Percentiles rank a stretch among this genome's conserved stretches.
phyloP scores from a whole-genome alignment of 2,329 filamentous ascomycete species.

The Akanthomyces uredinophilus region DNA sequence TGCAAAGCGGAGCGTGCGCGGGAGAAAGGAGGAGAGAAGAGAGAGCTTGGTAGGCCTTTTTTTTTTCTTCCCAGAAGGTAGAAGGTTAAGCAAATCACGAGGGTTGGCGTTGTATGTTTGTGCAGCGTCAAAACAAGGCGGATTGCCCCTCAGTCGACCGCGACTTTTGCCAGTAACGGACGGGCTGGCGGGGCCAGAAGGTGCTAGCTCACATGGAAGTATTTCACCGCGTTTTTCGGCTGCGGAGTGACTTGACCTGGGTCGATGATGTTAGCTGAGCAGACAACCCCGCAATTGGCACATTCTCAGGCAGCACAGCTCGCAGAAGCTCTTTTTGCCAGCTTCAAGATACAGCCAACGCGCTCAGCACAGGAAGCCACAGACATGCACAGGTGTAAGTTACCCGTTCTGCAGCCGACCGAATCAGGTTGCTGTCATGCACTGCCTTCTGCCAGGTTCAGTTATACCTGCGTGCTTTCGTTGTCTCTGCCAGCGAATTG shows the following conservation, averaged over 20 bases:
- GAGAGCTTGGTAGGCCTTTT: not conserved
- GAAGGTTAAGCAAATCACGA: slow-evolving; percentile 8
- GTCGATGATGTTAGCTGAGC: not conserved
- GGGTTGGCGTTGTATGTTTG: slow-evolving; percentile 11
- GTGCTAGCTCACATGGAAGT: not conserved
- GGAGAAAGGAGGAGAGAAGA: slow-evolving; percentile 1
- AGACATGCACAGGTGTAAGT: not conserved
- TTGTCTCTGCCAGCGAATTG: not conserved
- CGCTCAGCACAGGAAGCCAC: not conserved
- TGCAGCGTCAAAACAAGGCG: slow-evolving; percentile 7
- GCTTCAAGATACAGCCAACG: not conserved
- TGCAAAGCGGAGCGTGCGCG: slow-evolving; percentile 2
- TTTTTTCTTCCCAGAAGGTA: slow-evolving; percentile 2
- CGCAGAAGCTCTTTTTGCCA: not conserved
- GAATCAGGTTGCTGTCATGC: not conserved
- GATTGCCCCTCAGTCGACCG: slow-evolving; percentile 10
- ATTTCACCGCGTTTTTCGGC: slow-evolving; percentile 7
- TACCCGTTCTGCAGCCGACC: not conserved
- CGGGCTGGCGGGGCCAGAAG: slow-evolving; percentile 1
- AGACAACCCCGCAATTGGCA: not conserved
- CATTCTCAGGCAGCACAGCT: not conserved
- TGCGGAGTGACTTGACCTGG: slow-evolving; percentile 3
- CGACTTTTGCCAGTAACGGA: slow-evolving; percentile 3
- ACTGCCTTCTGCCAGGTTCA: not conserved
- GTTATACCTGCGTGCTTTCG: not conserved